phyloP scores from a whole-genome alignment of 306 rosid genomes.

The Ochetophila trinervis region DNA sequence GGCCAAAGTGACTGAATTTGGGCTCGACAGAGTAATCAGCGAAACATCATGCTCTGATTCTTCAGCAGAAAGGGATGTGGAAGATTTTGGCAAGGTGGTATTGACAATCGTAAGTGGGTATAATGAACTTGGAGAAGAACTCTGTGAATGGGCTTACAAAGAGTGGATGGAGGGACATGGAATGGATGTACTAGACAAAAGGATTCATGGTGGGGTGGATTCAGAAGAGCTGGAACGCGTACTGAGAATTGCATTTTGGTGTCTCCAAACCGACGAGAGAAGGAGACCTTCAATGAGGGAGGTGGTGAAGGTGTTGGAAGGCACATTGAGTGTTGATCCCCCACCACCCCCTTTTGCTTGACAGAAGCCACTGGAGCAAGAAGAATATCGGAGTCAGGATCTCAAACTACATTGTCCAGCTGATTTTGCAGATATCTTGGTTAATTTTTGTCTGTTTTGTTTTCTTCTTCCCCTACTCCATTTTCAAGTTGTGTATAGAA shows the following conservation, averaged over 20 bases:
- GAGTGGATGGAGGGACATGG: conserved; percentile 59
- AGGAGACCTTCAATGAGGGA: conserved; percentile 70
- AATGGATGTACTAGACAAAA: conserved; percentile 47
- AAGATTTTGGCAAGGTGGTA: conserved; percentile 65
- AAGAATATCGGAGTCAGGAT: conserved; percentile 30
- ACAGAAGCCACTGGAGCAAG: conserved; percentile 12
- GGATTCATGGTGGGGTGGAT: conserved; percentile 39
- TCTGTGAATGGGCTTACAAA: conserved; percentile 52
- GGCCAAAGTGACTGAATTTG: conserved; percentile 64
- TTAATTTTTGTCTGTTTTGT: conserved; percentile 2
- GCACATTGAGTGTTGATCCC: conserved; percentile 60
- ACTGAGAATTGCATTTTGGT: conserved; percentile 77
- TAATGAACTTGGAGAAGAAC: conserved; percentile 36
- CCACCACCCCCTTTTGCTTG: conserved; percentile 63
- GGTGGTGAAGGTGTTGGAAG: conserved; percentile 74
- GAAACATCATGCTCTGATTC: conserved; percentile 34
- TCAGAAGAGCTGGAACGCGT: conserved; percentile 54
- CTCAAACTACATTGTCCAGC: conserved; percentile 28
- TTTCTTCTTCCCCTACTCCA: neutral
- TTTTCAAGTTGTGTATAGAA: conserved; percentile 42
- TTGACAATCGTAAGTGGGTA: conserved; percentile 51
- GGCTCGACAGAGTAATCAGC: conserved; percentile 44
- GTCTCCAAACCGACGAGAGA: conserved; percentile 59
- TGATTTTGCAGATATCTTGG: conserved; percentile 17
- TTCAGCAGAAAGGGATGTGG: conserved; percentile 64